These are phyloP conservation scores for Sporothrix euskadiensis DNA, from an alignment of 2,329 filamentous ascomycete species.

Conservation along the genomic window DNA sequence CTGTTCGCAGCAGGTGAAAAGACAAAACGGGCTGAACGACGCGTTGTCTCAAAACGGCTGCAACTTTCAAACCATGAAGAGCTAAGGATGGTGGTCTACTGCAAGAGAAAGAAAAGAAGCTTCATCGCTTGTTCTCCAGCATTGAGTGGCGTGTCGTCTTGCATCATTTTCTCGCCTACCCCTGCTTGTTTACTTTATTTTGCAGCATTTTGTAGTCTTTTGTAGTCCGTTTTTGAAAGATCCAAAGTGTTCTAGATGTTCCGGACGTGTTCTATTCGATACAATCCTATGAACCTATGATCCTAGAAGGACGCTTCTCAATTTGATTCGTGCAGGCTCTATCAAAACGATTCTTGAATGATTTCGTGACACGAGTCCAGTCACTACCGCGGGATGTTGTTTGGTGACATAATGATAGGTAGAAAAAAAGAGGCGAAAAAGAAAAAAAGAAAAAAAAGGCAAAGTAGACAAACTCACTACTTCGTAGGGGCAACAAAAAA, in stretches of 20 bases:
- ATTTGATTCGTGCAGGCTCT: neutral
- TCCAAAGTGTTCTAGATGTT: neutral
- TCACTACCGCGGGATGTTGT: neutral
- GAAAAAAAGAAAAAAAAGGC: neutral
- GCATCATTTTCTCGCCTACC: constrained; percentile 11
- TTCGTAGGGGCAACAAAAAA: neutral
- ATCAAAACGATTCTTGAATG: neutral
- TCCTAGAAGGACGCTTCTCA: neutral
- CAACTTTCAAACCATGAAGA: neutral
- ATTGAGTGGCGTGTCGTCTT: constrained; percentile 7
- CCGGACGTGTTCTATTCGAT: neutral
- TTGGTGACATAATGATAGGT: neutral
- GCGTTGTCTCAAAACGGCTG: neutral
- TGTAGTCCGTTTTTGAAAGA: neutral
- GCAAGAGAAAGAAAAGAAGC: neutral
- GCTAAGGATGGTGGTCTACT: neutral
- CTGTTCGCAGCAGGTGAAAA: neutral
- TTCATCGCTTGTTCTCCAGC: neutral
- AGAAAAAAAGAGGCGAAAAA: neutral
- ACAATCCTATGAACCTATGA: neutral
- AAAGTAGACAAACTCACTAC: neutral
- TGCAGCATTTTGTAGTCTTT: neutral
- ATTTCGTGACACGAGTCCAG: neutral
- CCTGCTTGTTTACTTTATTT: constrained; percentile 4
- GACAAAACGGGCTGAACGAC: neutral